phyloP scores from a whole-genome alignment of 495 filamentous ascomycete species.

The Podospora conica region DNA sequence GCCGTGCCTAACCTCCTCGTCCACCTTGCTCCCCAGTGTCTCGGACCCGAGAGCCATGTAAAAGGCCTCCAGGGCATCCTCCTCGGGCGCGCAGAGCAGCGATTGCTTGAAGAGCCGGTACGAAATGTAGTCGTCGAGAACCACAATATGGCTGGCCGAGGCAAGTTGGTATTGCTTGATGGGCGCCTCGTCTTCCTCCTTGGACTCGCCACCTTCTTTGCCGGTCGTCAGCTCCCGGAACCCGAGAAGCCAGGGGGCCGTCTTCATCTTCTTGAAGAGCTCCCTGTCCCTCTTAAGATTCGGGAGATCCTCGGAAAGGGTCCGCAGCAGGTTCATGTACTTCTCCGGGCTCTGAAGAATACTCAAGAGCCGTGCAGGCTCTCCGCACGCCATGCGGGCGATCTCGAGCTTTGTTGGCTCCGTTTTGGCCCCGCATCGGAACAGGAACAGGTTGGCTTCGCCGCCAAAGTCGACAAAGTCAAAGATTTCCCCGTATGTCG shows the following conservation, averaged over 20 bases:
- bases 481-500: conserved; percentile 80
- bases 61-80: conserved; percentile 78
- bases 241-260: conserved; percentile 70
- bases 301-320: conserved; percentile 62
- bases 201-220: conserved; percentile 38
- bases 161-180: conserved; percentile 74
- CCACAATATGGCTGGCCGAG: conserved; percentile 60
- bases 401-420: conserved; percentile 85
- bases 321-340: conserved; percentile 74
- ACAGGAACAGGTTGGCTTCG: conserved; percentile 80
- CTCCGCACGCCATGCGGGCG: conserved; percentile 66
- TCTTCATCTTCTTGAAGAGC: conserved; percentile 68
- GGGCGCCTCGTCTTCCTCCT: conserved; percentile 63
- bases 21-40: conserved; percentile 52
- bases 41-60: conserved; percentile 62
- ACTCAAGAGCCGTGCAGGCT: conserved; percentile 73
- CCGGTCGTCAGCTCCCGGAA: conserved; percentile 60
- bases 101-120: conserved; percentile 78
- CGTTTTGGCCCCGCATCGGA: conserved; percentile 78
- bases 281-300: conserved; percentile 70
- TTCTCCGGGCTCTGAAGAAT: conserved; percentile 73
- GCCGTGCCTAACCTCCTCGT: conserved; percentile 53
- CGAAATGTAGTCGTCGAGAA: conserved; percentile 80
- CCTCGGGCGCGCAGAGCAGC: conserved; percentile 77
- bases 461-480: conserved; percentile 92